phyloP scores from a whole-genome alignment of 768 basidiomycete species.

The Podaxis sp. region DNA sequence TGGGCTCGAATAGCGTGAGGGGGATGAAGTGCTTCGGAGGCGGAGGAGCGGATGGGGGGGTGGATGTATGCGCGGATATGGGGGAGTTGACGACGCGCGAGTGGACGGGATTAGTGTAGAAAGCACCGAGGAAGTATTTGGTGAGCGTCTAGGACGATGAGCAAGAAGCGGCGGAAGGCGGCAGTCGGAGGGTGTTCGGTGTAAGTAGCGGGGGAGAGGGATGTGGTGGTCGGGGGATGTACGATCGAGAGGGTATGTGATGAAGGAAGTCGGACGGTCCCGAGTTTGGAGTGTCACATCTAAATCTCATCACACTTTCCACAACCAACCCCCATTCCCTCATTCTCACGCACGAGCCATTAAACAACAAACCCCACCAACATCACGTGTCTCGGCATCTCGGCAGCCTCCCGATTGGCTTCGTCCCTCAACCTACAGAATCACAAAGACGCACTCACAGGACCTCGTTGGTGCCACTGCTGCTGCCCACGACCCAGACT shows the following conservation, averaged over 20 bases:
- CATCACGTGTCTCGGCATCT: slow-evolving; percentile 34
- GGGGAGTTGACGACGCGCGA: slow-evolving; percentile 19
- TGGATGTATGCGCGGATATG: slow-evolving; percentile 21
- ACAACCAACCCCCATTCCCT: slow-evolving; percentile 24
- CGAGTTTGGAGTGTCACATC: slow-evolving; percentile 45
- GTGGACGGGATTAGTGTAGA: slow-evolving; percentile 14
- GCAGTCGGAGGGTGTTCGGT: slow-evolving; percentile 26
- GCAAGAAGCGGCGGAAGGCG: slow-evolving; percentile 29
- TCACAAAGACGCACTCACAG: slow-evolving; percentile 12
- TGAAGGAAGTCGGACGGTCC: slow-evolving; percentile 47
- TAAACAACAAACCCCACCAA: slow-evolving; percentile 37
- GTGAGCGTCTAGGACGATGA: slow-evolving; percentile 24
- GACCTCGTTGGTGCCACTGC: not conserved
- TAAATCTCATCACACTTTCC: slow-evolving; percentile 42
- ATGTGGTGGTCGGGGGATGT: slow-evolving; percentile 29
- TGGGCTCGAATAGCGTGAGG: slow-evolving; percentile 10
- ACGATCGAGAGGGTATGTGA: slow-evolving; percentile 51
- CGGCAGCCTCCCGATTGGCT: slow-evolving; percentile 23
- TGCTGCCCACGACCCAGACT: not conserved
- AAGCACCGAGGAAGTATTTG: slow-evolving; percentile 16
- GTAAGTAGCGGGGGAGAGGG: slow-evolving; percentile 19
- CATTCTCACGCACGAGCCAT: slow-evolving; percentile 50
- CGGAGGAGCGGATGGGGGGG: slow-evolving; percentile 16
- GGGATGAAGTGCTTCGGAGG: slow-evolving; percentile 1
- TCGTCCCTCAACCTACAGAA: slow-evolving; percentile 4